Conservation (phyloP, 176 grass and related monocot species). For the Hyparrhenia diplandra region DNA sequence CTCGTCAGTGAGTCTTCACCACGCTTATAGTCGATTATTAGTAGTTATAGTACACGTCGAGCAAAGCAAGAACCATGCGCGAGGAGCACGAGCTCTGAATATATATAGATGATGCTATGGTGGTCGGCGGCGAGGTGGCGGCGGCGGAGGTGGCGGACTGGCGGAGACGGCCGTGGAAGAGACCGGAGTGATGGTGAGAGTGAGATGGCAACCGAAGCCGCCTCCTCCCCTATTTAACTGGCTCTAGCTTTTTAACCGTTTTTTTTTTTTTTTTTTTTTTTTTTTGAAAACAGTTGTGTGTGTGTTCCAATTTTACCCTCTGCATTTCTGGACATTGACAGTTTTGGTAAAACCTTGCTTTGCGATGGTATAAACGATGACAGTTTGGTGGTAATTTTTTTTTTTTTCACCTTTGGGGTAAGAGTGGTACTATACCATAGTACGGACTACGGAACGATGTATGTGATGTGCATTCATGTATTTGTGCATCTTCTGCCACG, state of each 20-base stretch:
- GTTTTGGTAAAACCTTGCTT: neutral
- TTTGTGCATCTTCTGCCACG: neutral
- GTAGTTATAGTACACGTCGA: neutral
- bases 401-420: neutral
- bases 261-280: neutral
- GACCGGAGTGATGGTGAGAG: conserved; percentile 1
- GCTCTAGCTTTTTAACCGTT: neutral
- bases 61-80: conserved; percentile 22
- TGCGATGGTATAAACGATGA: neutral
- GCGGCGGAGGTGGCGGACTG: no score
- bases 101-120: neutral
- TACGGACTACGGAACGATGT: neutral
- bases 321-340: neutral
- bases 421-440: neutral
- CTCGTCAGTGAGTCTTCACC: neutral
- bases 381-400: neutral
- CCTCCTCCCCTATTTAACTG: conserved; percentile 36
- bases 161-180: conserved; percentile 21
- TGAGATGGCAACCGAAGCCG: conserved; percentile 12
- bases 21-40: neutral
- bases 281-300: neutral
- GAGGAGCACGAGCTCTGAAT: neutral
- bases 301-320: neutral
- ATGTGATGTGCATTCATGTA: conserved; percentile 11
- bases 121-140: conserved; percentile 15